These are phyloP conservation scores for Benincasa hispida DNA, from an alignment of 306 rosid genomes.

Conservation along the genomic window DNA sequence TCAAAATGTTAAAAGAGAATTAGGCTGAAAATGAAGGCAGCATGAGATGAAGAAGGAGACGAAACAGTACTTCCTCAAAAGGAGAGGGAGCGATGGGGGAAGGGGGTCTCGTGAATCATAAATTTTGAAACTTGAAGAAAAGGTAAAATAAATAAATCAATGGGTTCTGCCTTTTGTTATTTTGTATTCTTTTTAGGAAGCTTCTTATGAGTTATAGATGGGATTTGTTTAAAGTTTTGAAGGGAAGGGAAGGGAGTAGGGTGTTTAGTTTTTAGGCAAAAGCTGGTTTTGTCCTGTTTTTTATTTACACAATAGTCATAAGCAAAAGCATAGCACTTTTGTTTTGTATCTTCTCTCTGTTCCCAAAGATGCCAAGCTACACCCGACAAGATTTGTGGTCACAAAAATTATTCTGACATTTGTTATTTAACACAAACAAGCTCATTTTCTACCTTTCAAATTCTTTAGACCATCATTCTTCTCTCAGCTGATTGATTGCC, in stretches of 20 bases:
- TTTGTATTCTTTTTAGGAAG: slow-evolving; percentile 4
- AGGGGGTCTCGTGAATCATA: not conserved
- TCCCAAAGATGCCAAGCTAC: not conserved
- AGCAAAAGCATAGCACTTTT: not conserved
- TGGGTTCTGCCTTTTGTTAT: no score
- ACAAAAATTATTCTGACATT: slow-evolving; percentile 1
- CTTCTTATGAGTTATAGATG: not conserved
- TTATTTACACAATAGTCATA: not conserved
- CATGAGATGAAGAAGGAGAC: slow-evolving; percentile 14
- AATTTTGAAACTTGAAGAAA: not conserved
- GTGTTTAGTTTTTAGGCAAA: not conserved
- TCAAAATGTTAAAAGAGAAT: not conserved
- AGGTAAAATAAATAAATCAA: not conserved
- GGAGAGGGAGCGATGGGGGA: slow-evolving; percentile 13
- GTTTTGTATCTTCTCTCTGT: not conserved
- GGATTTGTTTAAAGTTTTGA: not conserved
- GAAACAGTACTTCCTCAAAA: slow-evolving; percentile 23
- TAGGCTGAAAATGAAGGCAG: not conserved
- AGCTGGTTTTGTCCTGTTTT: not conserved
- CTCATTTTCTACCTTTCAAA: not conserved
- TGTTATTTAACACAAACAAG: not conserved
- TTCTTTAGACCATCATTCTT: not conserved
- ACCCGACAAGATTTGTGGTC: slow-evolving; percentile 1
- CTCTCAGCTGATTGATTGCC: not conserved
- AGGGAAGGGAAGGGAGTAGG: not conserved